Evolutionary conservation across 805 yeast genomes (phyloP).

Genomic region (Yueomyces sinensis): DNA sequence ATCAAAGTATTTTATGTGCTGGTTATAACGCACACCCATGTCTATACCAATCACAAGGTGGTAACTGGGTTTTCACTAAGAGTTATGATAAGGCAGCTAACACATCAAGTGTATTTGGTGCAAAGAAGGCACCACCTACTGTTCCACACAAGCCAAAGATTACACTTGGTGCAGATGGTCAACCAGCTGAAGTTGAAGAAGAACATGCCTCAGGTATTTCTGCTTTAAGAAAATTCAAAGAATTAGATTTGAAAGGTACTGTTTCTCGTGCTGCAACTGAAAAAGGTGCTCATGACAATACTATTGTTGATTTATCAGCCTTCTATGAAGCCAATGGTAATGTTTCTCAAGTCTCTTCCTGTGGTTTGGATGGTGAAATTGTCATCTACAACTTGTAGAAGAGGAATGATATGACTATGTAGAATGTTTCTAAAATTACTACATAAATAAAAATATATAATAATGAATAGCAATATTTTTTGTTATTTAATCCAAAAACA

Average conservation of each 20-base stretch:
- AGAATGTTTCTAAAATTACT: too few species aligned
- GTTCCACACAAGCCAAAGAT: neutral
- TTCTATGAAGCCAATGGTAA: slow-evolving; percentile 34
- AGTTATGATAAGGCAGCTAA: slow-evolving; percentile 39
- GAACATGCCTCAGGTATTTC: slow-evolving; percentile 45
- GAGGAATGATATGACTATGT: too few species aligned
- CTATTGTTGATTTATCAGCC: slow-evolving; percentile 56
- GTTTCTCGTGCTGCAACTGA: slow-evolving; percentile 33
- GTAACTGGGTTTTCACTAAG: slow-evolving; percentile 48
- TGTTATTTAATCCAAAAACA: too few species aligned
- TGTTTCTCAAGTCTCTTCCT: slow-evolving; percentile 50
- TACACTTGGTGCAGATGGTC: slow-evolving; percentile 28
- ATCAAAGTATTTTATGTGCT: slow-evolving; percentile 62
- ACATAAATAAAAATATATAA: too few species aligned
- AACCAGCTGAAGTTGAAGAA: slow-evolving; percentile 36
- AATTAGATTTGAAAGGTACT: slow-evolving; percentile 88
- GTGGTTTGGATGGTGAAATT: slow-evolving; percentile 86
- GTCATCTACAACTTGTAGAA: slow-evolving; percentile 55
- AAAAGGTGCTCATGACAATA: slow-evolving; percentile 79
- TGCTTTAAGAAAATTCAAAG: slow-evolving; percentile 88
- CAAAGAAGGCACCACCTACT: slow-evolving; percentile 2
- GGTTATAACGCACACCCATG: slow-evolving; percentile 91
- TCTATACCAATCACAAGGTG: slow-evolving; percentile 58
- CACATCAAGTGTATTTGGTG: slow-evolving; percentile 1
- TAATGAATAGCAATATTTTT: too few species aligned